Conservation (phyloP, 2,329 filamentous ascomycete species). For the Trichophaea hybrida region DNA sequence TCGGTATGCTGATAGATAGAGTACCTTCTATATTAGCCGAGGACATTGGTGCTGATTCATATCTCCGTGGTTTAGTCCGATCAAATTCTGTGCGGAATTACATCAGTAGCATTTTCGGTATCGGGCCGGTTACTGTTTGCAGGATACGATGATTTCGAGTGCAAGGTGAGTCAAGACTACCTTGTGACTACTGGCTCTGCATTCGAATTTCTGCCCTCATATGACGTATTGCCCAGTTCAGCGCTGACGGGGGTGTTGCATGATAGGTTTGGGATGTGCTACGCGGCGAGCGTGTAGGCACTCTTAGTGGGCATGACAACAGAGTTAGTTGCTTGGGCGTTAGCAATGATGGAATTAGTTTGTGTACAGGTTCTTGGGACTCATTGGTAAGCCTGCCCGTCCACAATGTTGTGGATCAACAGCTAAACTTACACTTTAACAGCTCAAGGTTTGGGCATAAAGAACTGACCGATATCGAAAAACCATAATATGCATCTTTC, state of each 20-base stretch:
- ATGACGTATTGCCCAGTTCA: background rate
- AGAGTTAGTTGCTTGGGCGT: slow-evolving; percentile 96
- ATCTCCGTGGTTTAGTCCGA: slow-evolving; percentile 52
- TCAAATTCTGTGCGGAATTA: slow-evolving; percentile 94
- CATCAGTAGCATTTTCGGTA: slow-evolving; percentile 93
- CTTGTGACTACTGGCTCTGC: background rate
- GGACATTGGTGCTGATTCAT: slow-evolving; percentile 3
- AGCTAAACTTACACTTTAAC: slow-evolving; percentile 22
- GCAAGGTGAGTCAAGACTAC: slow-evolving; percentile 58
- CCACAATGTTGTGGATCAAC: background rate
- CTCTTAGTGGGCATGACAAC: slow-evolving; percentile 93
- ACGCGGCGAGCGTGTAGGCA: slow-evolving; percentile 91
- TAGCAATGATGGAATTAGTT: slow-evolving; percentile 96
- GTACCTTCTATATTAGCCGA: background rate
- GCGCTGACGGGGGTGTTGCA: slow-evolving; percentile 2
- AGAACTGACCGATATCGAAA: slow-evolving; percentile 29
- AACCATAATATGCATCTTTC: slow-evolving; percentile 31
- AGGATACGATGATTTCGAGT: slow-evolving; percentile 97
- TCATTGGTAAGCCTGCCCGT: slow-evolving; percentile 60
- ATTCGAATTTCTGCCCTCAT: background rate
- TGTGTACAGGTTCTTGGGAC: slow-evolving; percentile 99
- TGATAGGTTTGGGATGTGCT: slow-evolving; percentile 90
- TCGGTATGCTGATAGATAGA: slow-evolving; percentile 37
- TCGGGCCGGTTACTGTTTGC: slow-evolving; percentile 90
- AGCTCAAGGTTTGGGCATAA: slow-evolving; percentile 79